These are phyloP conservation scores for Tremella fuciformis DNA, from an alignment of 768 basidiomycete species.

Conservation along the genomic window DNA sequence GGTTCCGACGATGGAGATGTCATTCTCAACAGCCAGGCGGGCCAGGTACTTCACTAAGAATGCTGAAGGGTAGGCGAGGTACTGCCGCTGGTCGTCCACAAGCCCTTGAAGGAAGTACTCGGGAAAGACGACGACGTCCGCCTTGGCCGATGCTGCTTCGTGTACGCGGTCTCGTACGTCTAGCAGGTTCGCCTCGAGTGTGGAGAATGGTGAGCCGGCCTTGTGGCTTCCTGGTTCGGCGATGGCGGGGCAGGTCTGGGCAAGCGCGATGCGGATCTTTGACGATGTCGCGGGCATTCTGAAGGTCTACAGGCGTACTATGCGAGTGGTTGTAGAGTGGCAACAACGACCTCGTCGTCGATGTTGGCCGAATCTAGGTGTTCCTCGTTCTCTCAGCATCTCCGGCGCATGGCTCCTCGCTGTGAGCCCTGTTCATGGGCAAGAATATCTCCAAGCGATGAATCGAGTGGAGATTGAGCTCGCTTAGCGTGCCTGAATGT, in stretches of 20 bases:
- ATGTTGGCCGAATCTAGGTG: no score
- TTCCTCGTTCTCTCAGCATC: no score
- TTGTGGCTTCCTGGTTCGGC: constrained; percentile 20
- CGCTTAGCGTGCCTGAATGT: no score
- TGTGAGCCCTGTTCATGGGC: no score
- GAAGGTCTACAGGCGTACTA: no score
- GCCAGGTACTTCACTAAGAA: constrained; percentile 23
- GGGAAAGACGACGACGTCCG: constrained; percentile 45
- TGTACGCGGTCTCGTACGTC: constrained; percentile 16
- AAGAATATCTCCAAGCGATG: no score
- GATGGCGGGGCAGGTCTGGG: constrained; percentile 33
- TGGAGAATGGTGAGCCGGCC: constrained; percentile 25
- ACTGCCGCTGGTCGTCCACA: constrained; percentile 36
- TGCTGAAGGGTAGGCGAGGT: constrained; percentile 33
- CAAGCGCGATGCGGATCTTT: constrained; percentile 31
- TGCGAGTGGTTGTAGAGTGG: no score
- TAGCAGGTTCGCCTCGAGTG: constrained; percentile 23
- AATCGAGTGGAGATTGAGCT: no score
- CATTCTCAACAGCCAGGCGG: constrained; percentile 22
- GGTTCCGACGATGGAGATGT: constrained; percentile 36
- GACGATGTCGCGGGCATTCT: no score
- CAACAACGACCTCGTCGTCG: no score
- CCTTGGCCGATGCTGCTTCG: constrained; percentile 13
- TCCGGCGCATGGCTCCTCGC: no score
- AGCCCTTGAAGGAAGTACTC: constrained; percentile 48